Evolutionary conservation across 139 green algal genomes (phyloP).

Genomic region (Micractinium conductrix): DNA sequence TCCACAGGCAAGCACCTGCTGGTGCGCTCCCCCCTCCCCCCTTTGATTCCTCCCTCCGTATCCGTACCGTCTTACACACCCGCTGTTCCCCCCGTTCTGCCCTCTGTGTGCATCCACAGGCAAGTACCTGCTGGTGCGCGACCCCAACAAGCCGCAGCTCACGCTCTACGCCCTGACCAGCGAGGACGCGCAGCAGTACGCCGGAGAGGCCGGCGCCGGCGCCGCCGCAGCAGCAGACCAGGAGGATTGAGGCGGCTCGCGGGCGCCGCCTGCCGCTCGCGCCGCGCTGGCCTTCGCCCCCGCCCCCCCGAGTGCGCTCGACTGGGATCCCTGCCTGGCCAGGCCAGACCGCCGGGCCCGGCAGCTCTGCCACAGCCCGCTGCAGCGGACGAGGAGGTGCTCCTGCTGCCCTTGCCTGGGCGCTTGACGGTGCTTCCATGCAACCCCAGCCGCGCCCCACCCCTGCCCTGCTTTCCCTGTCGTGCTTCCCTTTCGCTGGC

Average conservation of each 20-base stretch:
- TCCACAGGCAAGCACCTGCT: background rate
- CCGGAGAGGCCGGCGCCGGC: background rate
- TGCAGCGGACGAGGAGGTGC: too few species aligned
- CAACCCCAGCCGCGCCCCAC: too few species aligned
- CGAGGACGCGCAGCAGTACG: conserved; percentile 25
- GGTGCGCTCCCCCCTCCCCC: background rate
- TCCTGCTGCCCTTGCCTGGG: background rate
- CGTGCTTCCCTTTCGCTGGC: too few species aligned
- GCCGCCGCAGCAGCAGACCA: background rate
- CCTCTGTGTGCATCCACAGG: conserved; percentile 25
- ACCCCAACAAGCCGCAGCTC: conserved; percentile 95
- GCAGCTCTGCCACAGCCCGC: too few species aligned
- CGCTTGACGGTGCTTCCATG: too few species aligned
- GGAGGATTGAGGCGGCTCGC: background rate
- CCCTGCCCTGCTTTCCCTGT: too few species aligned
- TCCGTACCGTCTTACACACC: background rate
- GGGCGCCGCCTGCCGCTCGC: background rate
- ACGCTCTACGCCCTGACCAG: conserved; percentile 81
- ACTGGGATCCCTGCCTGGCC: background rate
- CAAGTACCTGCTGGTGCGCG: conserved; percentile 91
- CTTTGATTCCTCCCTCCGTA: background rate
- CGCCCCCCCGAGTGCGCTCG: background rate
- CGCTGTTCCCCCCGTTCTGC: background rate
- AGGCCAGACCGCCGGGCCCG: too few species aligned
- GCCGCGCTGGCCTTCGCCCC: background rate